phyloP scores from a whole-genome alignment of 306 rosid species.

The Cicer chorassanicum region DNA sequence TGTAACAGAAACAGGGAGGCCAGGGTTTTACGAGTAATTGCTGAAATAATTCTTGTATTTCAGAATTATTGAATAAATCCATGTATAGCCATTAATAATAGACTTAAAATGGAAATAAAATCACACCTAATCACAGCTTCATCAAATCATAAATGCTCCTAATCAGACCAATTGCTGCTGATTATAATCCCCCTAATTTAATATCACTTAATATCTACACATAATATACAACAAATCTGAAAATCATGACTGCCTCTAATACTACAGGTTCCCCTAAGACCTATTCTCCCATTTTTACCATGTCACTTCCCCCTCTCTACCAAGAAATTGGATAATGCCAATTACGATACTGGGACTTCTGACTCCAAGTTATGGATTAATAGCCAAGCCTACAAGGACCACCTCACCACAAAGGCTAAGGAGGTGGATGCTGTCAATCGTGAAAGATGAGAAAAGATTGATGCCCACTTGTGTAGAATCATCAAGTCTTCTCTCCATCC shows the following conservation, averaged over 20 bases:
- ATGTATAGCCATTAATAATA: neutral
- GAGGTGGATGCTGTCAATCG: neutral
- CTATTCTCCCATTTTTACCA: neutral
- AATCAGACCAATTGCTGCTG: neutral
- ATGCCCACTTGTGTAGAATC: neutral
- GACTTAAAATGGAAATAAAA: neutral
- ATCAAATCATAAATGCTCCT: neutral
- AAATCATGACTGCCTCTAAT: neutral
- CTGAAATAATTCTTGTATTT: neutral
- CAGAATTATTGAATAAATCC: neutral
- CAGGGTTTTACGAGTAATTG: constrained; percentile 8
- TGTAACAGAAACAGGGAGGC: neutral
- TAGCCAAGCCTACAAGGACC: neutral
- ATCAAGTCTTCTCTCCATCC: neutral
- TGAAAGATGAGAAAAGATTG: neutral
- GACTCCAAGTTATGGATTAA: neutral
- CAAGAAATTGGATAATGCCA: neutral
- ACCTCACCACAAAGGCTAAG: neutral
- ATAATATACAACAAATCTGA: too few relatives aligned
- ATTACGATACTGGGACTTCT: neutral
- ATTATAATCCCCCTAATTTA: too few relatives aligned
- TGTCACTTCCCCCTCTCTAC: neutral
- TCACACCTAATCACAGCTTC: neutral
- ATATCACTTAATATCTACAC: too few relatives aligned
- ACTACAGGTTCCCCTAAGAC: neutral